Conservation (phyloP, 768 basidiomycete species). For the Termitomyces sp. region DNA sequence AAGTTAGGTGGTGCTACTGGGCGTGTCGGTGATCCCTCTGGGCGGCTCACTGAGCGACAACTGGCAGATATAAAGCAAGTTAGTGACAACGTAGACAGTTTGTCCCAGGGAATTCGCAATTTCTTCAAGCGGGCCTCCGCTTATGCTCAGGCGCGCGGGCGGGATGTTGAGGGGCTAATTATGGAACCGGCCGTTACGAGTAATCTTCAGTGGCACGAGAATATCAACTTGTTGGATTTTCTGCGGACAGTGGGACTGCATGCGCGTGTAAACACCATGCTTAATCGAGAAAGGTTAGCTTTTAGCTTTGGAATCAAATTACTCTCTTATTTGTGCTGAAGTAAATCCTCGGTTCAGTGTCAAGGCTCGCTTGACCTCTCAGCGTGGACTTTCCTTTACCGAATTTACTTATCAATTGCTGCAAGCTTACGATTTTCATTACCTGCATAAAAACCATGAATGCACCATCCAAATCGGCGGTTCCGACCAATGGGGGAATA, state of each 20-base stretch:
- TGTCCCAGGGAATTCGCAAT: conserved; percentile 56
- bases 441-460: conserved; percentile 54
- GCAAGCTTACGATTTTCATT: conserved; percentile 93
- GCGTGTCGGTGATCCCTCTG: conserved; percentile 95
- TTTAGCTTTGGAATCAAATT: neutral
- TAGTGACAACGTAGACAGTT: conserved; percentile 54
- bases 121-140: conserved; percentile 66
- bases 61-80: conserved; percentile 56
- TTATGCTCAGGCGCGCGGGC: conserved; percentile 45
- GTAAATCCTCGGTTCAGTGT: conserved; percentile 46
- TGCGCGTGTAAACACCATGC: conserved; percentile 83
- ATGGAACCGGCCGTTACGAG: conserved; percentile 28
- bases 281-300: conserved; percentile 80
- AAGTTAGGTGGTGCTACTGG: conserved; percentile 97
- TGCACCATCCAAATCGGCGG: conserved; percentile 93
- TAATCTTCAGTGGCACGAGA: conserved; percentile 72
- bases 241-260: conserved; percentile 74
- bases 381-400: conserved; percentile 93
- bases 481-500: conserved; percentile 99
- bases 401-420: conserved; percentile 97
- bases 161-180: conserved; percentile 12
- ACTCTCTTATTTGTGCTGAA: neutral
- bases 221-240: conserved; percentile 76
- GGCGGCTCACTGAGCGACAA: conserved; percentile 75
- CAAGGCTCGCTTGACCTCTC: conserved; percentile 68